A percentile compares a stretch with the other conserved stretches of the same genome.
Conservation (phyloP, 768 basidiomycete genomes). For the Tylopilus sp. region DNA sequence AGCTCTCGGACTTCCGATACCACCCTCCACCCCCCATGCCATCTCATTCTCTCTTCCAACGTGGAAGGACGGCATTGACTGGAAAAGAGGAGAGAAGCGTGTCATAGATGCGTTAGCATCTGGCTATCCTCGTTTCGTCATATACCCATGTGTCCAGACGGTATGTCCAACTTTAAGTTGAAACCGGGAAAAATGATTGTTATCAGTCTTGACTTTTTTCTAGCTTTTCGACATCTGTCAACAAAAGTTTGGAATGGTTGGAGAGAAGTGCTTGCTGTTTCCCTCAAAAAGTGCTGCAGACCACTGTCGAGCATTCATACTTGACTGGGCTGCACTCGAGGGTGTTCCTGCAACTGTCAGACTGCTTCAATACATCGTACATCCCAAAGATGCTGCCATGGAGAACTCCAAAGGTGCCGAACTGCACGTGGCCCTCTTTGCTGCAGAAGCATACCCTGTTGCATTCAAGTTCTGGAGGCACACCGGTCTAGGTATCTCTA, state of each 20-base stretch:
- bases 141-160: slow-evolving; percentile 80
- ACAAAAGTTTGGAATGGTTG: slow-evolving; percentile 67
- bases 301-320: slow-evolving; percentile 48
- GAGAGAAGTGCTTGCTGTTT: slow-evolving; percentile 54
- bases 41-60: slow-evolving; percentile 91
- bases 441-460: too few relatives aligned
- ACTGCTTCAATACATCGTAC: too few relatives aligned
- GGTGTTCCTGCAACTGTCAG: too few relatives aligned
- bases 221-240: slow-evolving; percentile 79
- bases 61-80: slow-evolving; percentile 88
- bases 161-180: slow-evolving; percentile 48
- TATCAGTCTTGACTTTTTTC: neutral
- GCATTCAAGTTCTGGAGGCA: too few relatives aligned
- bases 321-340: slow-evolving; percentile 24
- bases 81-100: slow-evolving; percentile 86
- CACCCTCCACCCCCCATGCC: slow-evolving; percentile 48
- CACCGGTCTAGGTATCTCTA: too few relatives aligned
- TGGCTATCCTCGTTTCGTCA: slow-evolving; percentile 95
- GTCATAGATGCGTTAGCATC: slow-evolving; percentile 76
- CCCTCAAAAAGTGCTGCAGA: too few relatives aligned
- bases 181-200: neutral
- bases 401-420: too few relatives aligned
- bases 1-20: too few relatives aligned
- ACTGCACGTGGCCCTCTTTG: too few relatives aligned
- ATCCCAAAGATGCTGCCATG: slow-evolving; percentile 37